phyloP scores from a whole-genome alignment of 2,329 filamentous ascomycete genomes.

The Cryphonectria nitschkei region DNA sequence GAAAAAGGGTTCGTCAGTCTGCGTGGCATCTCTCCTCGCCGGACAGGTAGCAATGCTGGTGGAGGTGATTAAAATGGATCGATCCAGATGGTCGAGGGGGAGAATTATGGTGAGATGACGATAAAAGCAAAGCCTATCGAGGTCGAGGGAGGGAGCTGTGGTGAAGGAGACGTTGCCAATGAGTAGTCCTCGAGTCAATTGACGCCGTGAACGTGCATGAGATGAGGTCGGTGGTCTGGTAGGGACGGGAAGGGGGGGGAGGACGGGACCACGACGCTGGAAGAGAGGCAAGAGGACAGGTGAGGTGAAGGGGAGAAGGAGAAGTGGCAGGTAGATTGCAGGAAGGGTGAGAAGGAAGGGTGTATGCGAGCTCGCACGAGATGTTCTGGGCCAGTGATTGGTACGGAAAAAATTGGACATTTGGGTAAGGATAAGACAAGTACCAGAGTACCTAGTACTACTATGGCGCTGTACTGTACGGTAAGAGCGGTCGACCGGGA shows the following conservation, averaged over 20 bases:
- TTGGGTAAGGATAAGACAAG: conserved; percentile 2
- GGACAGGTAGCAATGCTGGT: neutral
- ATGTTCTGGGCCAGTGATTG: neutral
- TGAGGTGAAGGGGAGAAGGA: neutral
- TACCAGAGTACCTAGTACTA: conserved; percentile 2
- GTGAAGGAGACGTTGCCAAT: conserved; percentile 7
- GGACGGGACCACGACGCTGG: neutral
- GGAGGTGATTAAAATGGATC: neutral
- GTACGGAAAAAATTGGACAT: conserved; percentile 14
- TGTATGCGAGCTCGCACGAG: conserved; percentile 5
- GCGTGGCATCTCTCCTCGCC: conserved; percentile 56
- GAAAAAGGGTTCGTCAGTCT: conserved; percentile 62
- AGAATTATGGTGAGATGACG: neutral
- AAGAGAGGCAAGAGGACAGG: neutral
- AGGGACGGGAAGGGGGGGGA: neutral
- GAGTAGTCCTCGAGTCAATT: conserved; percentile 1
- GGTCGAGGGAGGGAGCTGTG: neutral
- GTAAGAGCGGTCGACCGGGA: conserved; percentile 24
- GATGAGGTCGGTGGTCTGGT: neutral
- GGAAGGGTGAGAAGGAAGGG: conserved; percentile 6
- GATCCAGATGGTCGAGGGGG: neutral
- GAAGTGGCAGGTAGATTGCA: conserved; percentile 8
- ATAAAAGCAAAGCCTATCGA: conserved; percentile 4
- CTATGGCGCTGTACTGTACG: conserved; percentile 3
- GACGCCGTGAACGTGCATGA: neutral